Conservation (phyloP, 1,139 yeast genomes). For the Candida tetrigidarum region DNA sequence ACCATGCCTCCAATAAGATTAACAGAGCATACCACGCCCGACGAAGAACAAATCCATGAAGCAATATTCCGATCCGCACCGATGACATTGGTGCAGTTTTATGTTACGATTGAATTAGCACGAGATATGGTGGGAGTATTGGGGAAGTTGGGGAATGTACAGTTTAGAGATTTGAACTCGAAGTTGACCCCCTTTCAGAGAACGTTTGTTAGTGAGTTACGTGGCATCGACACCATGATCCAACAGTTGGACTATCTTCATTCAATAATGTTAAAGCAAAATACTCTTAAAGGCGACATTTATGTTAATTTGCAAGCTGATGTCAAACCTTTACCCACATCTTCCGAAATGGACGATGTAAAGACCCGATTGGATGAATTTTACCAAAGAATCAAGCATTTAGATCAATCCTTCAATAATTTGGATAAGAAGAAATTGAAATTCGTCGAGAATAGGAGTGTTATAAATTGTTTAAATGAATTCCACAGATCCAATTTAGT, state of each 20-base stretch:
- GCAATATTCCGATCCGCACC: slow-evolving; percentile 77
- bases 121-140: slow-evolving; percentile 82
- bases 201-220: slow-evolving; percentile 80
- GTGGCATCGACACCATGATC: slow-evolving; percentile 48
- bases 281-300: slow-evolving; percentile 29
- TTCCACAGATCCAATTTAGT: slow-evolving; percentile 27
- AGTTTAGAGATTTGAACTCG: slow-evolving; percentile 87
- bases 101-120: slow-evolving; percentile 88
- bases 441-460: slow-evolving; percentile 40
- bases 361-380: slow-evolving; percentile 24
- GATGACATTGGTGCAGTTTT: slow-evolving; percentile 90
- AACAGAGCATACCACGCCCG: slow-evolving; percentile 8
- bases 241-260: slow-evolving; percentile 32
- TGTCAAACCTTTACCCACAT: slow-evolving; percentile 30
- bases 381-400: slow-evolving; percentile 34
- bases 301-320: slow-evolving; percentile 30
- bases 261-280: slow-evolving; percentile 40
- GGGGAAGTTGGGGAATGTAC: slow-evolving; percentile 83
- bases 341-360: slow-evolving; percentile 37
- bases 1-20: slow-evolving; percentile 14
- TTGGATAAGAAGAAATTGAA: slow-evolving; percentile 26
- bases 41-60: slow-evolving; percentile 19
- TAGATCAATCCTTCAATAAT: slow-evolving; percentile 33
- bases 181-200: slow-evolving; percentile 84
- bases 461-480: slow-evolving; percentile 31